Evolutionary conservation across 441 rosid species (phyloP).

Genomic region (Arabidopsis hybrid): DNA sequence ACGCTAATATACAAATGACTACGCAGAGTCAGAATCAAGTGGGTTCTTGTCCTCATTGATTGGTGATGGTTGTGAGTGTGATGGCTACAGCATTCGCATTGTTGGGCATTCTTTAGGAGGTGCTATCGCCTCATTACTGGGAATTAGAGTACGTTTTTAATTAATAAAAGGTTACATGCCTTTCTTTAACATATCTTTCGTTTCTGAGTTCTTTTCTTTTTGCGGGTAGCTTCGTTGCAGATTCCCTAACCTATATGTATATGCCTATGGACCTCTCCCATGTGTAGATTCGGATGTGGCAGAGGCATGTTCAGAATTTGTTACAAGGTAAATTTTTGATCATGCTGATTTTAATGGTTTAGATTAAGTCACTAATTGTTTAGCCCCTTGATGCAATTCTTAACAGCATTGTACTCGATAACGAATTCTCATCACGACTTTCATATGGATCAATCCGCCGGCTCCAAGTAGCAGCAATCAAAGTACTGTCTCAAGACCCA

Average conservation of each 20-base stretch:
- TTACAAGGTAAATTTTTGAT: conserved; percentile 67
- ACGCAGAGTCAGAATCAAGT: conserved; percentile 51
- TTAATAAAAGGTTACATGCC: background rate
- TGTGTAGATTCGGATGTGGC: conserved; percentile 77
- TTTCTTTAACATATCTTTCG: background rate
- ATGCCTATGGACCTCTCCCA: conserved; percentile 87
- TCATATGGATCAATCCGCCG: conserved; percentile 87
- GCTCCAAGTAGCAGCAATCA: conserved; percentile 84
- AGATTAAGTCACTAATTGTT: conserved; percentile 10
- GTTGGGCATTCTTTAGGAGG: conserved; percentile 97
- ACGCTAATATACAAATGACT: conserved; percentile 32
- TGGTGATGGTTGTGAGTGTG: conserved; percentile 89
- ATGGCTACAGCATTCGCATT: conserved; percentile 72
- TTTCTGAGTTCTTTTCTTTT: conserved; percentile 33
- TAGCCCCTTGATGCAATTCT: conserved; percentile 46
- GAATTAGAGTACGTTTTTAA: conserved; percentile 65
- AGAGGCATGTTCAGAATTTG: conserved; percentile 82
- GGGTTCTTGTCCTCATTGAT: conserved; percentile 82
- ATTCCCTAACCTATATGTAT: conserved; percentile 77
- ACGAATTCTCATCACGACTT: conserved; percentile 93
- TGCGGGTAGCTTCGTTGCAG: conserved; percentile 55
- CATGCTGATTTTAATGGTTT: conserved; percentile 8
- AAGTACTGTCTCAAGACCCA: conserved; percentile 71
- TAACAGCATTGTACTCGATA: conserved; percentile 81
- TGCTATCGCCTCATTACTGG: conserved; percentile 86